Base-by-base conservation (phyloP, 2,329 filamentous ascomycete genomes). In the Fusarium sp. region DNA sequence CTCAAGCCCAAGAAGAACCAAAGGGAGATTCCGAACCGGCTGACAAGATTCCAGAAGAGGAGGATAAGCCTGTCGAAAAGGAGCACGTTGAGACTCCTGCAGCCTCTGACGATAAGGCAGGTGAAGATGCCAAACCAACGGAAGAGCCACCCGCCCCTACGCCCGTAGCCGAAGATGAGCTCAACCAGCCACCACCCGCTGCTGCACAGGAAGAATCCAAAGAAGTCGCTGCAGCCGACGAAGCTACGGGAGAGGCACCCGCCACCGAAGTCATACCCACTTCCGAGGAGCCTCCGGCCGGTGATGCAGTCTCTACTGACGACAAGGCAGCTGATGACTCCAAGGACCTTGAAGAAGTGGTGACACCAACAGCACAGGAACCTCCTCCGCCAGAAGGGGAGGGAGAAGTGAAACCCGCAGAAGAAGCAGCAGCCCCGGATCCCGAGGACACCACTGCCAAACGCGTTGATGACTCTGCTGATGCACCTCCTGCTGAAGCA, bases 241-340 rank as follows among this genome's bases (percentile, higher is more conserved):
- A 62, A 53, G 31, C 45, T 34, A 43, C 31, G 25, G 57, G 59
- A 46, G 52, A 52, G 30, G 25, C 31, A 7, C 41, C 67, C 6
- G 23, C 23, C 18, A 16, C 45, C 26, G 68, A 66, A n/a, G 52
- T 49, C 21, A 28, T 42, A 45, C n/a, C 55, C 41, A 45, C 42
- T 10, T 44, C 58, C 5, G 62, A 65, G 21, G 61, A 67, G 26
- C 28, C 63, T 45, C 50, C 54, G 25, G 42, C 37, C 42, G 56
- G 72, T 37, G 65, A 74, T 54, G 53, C 56, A 43, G 65, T 67
- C 50, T 61, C 52, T 58, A 65, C 71, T 66, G 67, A 74, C 57
- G 63, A 69, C n/a, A 69, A 75, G 54, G 66, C 62, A 68, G 68
- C 63, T 55, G 71, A 75, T 46, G 60, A 72, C 25, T 52, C 51